phyloP scores from a whole-genome alignment of 176 grass and related monocot genomes.

The Carex myosuroides region DNA sequence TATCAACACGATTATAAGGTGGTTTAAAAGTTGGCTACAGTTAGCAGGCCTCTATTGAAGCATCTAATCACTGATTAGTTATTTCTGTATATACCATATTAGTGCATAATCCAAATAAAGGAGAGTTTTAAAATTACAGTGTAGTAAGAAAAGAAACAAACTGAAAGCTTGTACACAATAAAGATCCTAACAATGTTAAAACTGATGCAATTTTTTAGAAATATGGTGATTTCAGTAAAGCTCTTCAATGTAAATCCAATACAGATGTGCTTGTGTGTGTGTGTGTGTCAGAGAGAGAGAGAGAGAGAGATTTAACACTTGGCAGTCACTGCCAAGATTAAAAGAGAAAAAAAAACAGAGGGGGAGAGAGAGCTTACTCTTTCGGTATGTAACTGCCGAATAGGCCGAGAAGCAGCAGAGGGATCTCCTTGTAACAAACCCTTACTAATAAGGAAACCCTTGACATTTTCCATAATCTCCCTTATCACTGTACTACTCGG shows the following conservation, averaged over 20 bases:
- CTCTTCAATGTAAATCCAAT: not conserved
- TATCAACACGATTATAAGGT: not conserved
- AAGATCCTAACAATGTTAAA: not conserved
- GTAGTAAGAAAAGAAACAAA: not conserved
- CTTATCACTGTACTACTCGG: conserved; percentile 67
- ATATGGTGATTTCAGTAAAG: not conserved
- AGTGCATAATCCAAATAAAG: not conserved
- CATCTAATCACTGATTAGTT: not conserved
- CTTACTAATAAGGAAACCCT: conserved; percentile 73
- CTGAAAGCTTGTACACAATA: not conserved
- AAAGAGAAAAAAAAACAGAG: not conserved
- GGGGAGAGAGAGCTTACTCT: conserved; percentile 33
- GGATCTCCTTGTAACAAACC: conserved; percentile 61
- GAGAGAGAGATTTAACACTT: not conserved
- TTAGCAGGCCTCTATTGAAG: not conserved
- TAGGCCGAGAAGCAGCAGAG: conserved; percentile 32
- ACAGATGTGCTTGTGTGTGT: not conserved
- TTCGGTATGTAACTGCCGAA: conserved; percentile 58
- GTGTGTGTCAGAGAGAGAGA: not conserved
- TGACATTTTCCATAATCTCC: conserved; percentile 69
- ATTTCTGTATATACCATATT: not conserved
- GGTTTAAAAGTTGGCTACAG: not conserved
- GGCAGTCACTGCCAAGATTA: not conserved
- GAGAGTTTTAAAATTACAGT: not conserved
- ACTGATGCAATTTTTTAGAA: not conserved